Percentiles rank a stretch among this genome's conserved stretches.
These are phyloP conservation scores for Capronia epimyces DNA, from an alignment of 2,329 filamentous ascomycete species.

Conservation along the genomic window DNA sequence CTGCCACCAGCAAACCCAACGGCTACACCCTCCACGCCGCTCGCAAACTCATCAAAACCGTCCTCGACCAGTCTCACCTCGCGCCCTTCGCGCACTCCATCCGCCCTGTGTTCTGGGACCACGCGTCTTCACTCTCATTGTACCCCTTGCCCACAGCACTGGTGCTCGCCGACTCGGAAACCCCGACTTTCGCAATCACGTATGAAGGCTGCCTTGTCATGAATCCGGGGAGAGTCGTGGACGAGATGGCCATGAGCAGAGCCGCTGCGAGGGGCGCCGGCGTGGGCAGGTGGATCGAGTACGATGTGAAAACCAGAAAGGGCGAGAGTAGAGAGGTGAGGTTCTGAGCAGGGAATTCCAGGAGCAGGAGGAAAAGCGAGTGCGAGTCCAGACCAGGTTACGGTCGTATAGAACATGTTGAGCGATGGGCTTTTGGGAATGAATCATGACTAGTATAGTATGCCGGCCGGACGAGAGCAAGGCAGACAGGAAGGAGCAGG, in stretches of 20 bases:
- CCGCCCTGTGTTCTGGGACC: conserved; percentile 87
- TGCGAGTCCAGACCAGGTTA: no score
- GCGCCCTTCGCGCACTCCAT: conserved; percentile 76
- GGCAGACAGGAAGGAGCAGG: no score
- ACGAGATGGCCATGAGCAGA: conserved; percentile 41
- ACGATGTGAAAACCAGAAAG: conserved; percentile 59
- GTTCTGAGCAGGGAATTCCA: conserved; percentile 42
- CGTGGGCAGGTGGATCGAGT: conserved; percentile 80
- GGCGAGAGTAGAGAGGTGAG: conserved; percentile 60
- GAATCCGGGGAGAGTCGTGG: conserved; percentile 75
- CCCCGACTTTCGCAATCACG: conserved; percentile 75
- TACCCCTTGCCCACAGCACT: conserved; percentile 85
- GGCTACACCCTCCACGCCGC: conserved; percentile 44
- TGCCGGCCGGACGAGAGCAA: no score
- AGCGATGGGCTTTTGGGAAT: neutral
- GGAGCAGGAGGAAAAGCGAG: neutral
- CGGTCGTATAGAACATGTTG: neutral
- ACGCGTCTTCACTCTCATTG: conserved; percentile 66
- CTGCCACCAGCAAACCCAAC: conserved; percentile 17
- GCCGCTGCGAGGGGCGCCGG: conserved; percentile 35
- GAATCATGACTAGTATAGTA: no score
- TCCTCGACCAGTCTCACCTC: conserved; percentile 85
- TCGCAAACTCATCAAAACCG: conserved; percentile 77
- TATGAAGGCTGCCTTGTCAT: conserved; percentile 95
- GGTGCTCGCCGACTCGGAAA: conserved; percentile 74